These are phyloP conservation scores for Trichoderma parareesei DNA, from an alignment of 495 filamentous ascomycete genomes.

Conservation along the genomic window DNA sequence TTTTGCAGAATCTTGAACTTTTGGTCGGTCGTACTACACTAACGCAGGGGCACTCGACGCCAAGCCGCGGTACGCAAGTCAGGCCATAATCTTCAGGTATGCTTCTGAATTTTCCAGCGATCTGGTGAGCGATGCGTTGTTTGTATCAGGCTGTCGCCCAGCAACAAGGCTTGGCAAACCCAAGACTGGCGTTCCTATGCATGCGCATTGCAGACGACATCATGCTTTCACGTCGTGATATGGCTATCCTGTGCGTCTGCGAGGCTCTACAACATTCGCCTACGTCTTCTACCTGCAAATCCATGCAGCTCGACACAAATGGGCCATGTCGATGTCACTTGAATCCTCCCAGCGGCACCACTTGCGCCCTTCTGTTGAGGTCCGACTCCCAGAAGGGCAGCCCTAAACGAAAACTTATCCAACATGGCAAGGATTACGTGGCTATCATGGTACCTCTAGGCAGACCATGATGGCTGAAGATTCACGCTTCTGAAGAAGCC, in stretches of 20 bases:
- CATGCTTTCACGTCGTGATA: neutral
- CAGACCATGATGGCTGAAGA: neutral
- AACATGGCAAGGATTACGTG: neutral
- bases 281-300: too few species aligned
- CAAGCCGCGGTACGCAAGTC: neutral
- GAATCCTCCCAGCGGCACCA: too few species aligned
- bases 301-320: too few species aligned
- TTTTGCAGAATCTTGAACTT: neutral
- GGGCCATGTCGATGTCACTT: too few species aligned
- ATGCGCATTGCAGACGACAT: neutral
- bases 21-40: slow-evolving; percentile 3
- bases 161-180: neutral
- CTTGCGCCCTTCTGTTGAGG: neutral
- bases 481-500: neutral
- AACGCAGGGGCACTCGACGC: neutral
- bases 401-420: neutral
- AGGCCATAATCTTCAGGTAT: neutral
- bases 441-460: neutral
- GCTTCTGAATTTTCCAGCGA: neutral
- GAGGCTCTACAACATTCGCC: too few species aligned
- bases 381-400: neutral
- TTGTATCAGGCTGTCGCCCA: neutral
- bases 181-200: neutral
- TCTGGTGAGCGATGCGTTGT: neutral
- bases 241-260: too few species aligned